Conservation (phyloP, 495 filamentous ascomycete species). For the Penicillium ochrochloron region DNA sequence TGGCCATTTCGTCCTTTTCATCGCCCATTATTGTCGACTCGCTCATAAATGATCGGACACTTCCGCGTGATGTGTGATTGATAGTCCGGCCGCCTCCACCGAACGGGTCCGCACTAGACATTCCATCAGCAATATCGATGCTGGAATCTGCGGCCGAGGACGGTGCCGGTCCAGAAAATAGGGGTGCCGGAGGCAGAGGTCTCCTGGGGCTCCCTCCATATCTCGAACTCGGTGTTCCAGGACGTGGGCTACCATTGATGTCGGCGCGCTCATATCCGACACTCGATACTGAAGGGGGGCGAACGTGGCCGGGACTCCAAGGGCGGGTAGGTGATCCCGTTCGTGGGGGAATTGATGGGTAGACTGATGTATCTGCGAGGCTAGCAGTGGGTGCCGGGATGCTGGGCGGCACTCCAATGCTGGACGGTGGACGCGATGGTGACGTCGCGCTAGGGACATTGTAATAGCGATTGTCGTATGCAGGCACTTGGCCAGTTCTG, state of each 20-base stretch:
- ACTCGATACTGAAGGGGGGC: constrained; percentile 54
- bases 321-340: constrained; percentile 66
- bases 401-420: constrained; percentile 56
- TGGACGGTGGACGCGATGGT: constrained; percentile 58
- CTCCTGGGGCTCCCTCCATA: constrained; percentile 85
- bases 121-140: constrained; percentile 60
- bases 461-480: constrained; percentile 37
- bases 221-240: constrained; percentile 84
- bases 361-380: constrained; percentile 43
- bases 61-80: constrained; percentile 45
- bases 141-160: constrained; percentile 42
- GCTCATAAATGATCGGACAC: constrained; percentile 65
- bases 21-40: constrained; percentile 67
- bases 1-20: constrained; percentile 50
- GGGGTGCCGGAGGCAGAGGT: constrained; percentile 88
- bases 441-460: constrained; percentile 38
- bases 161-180: constrained; percentile 64
- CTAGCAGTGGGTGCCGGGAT: constrained; percentile 59
- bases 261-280: constrained; percentile 83
- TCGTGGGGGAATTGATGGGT: constrained; percentile 53
- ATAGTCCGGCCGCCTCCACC: constrained; percentile 62
- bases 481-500: constrained; percentile 34
- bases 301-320: constrained; percentile 72
- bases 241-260: constrained; percentile 85
- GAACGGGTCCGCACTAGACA: constrained; percentile 76